Conservation (phyloP, 352 stramenopile genomes). For the Peronospora belbahrii region DNA sequence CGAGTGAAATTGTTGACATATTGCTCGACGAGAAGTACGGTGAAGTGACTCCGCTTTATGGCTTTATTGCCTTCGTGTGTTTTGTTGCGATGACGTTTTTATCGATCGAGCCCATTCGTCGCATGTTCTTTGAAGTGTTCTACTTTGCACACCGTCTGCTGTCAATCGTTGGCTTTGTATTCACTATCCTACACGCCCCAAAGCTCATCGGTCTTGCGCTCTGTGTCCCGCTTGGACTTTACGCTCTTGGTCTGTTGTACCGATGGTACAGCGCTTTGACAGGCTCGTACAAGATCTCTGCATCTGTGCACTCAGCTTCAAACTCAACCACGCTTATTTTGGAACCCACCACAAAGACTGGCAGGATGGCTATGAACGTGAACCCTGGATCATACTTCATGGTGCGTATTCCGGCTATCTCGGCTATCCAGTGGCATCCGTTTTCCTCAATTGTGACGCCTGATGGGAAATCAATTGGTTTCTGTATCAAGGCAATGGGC, state of each 20-base stretch:
- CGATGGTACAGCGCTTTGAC: constrained; percentile 48
- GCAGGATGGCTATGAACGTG: constrained; percentile 47
- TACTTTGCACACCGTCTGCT: constrained; percentile 70
- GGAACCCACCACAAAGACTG: constrained; percentile 42
- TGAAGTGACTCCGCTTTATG: constrained; percentile 47
- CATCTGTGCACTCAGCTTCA: constrained; percentile 30
- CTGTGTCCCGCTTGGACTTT: constrained; percentile 52
- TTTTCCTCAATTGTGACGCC: constrained; percentile 74
- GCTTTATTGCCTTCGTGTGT: constrained; percentile 52
- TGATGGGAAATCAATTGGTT: constrained; percentile 70
- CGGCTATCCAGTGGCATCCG: constrained; percentile 61
- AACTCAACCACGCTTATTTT: constrained; percentile 53
- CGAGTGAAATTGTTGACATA: constrained; percentile 32
- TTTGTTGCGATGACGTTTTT: constrained; percentile 49
- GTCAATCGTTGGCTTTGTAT: constrained; percentile 66
- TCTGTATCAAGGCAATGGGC: constrained; percentile 59
- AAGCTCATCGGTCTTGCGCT: constrained; percentile 53
- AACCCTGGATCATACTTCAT: constrained; percentile 70
- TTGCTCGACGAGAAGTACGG: constrained; percentile 42
- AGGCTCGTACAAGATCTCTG: constrained; percentile 35
- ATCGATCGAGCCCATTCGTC: constrained; percentile 56
- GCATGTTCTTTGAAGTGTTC: constrained; percentile 65
- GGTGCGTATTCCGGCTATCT: constrained; percentile 61
- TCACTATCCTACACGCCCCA: constrained; percentile 57
- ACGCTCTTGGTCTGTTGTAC: constrained; percentile 43